phyloP scores from a whole-genome alignment of 1,284 basidiomycete genomes.

The Hypsizygus ulmarius region DNA sequence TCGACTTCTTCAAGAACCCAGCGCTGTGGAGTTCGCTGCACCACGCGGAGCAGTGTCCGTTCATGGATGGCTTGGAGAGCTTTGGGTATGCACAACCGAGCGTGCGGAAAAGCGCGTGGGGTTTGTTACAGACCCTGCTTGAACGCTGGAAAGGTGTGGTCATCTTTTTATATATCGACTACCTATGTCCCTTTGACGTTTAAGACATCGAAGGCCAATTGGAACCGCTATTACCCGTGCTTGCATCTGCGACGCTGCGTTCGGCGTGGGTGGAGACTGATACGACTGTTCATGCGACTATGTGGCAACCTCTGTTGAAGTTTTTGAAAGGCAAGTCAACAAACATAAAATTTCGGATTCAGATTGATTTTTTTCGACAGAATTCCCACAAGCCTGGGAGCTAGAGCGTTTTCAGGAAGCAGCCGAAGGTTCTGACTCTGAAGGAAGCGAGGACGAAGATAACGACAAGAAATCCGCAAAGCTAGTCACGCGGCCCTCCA shows the following conservation, averaged over 20 bases:
- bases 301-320: constrained; percentile 69
- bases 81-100: constrained; percentile 65
- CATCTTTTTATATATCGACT: not conserved
- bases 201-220: constrained; percentile 34
- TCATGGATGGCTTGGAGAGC: constrained; percentile 37
- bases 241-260: constrained; percentile 62
- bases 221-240: constrained; percentile 38
- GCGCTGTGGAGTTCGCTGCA: constrained; percentile 61
- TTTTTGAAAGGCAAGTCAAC: constrained; percentile 62
- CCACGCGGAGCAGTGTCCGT: constrained; percentile 43
- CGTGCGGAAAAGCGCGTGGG: constrained; percentile 69
- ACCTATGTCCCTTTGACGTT: too few relatives aligned
- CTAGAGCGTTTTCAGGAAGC: constrained; percentile 35
- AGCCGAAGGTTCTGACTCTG: constrained; percentile 36
- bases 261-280: constrained; percentile 81
- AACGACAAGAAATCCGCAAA: constrained; percentile 6
- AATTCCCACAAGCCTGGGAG: constrained; percentile 62
- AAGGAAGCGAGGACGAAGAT: constrained; percentile 22
- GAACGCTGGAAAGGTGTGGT: constrained; percentile 41
- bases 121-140: constrained; percentile 42
- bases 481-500: constrained; percentile 27
- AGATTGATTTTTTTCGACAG: constrained; percentile 34
- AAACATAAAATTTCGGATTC: not conserved
- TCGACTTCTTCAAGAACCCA: constrained; percentile 47
- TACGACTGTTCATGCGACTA: constrained; percentile 56